Percentiles rank a stretch among this genome's conserved stretches.
Conservation (phyloP, 768 basidiomycete genomes). For the Favolaschia claudopus region DNA sequence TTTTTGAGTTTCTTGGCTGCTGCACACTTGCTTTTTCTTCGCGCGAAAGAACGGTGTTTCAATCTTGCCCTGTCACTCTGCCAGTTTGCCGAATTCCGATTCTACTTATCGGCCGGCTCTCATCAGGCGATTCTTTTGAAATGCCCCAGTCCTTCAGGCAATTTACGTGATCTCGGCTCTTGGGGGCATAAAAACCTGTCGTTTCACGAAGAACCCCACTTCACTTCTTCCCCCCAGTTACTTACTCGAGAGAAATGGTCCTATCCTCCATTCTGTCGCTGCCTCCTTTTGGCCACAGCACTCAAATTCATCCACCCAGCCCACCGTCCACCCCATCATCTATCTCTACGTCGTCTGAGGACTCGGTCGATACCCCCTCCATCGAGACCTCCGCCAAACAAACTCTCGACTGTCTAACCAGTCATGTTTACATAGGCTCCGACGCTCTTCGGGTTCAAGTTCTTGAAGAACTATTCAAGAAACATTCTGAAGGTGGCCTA, state of each 20-base stretch:
- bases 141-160: neutral
- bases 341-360: conserved; percentile 14
- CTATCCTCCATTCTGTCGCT: conserved; percentile 16
- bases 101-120: conserved; percentile 15
- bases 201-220: neutral
- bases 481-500: conserved; percentile 38
- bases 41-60: too few species aligned
- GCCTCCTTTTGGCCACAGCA: neutral
- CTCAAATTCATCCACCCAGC: neutral
- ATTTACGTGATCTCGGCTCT: conserved; percentile 7
- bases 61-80: too few species aligned
- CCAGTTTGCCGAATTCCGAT: conserved; percentile 13
- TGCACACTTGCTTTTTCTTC: too few species aligned
- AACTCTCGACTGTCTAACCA: conserved; percentile 4
- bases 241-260: conserved; percentile 8
- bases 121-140: conserved; percentile 9
- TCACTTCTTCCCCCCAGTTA: neutral
- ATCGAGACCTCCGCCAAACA: neutral
- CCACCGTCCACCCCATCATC: conserved; percentile 11
- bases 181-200: conserved; percentile 7
- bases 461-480: conserved; percentile 40
- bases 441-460: conserved; percentile 27
- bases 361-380: conserved; percentile 10
- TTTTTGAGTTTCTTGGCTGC: too few species aligned
- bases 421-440: conserved; percentile 35